Conservation (phyloP, 2,329 filamentous ascomycete genomes). For the Zasmidium citrigriseum region DNA sequence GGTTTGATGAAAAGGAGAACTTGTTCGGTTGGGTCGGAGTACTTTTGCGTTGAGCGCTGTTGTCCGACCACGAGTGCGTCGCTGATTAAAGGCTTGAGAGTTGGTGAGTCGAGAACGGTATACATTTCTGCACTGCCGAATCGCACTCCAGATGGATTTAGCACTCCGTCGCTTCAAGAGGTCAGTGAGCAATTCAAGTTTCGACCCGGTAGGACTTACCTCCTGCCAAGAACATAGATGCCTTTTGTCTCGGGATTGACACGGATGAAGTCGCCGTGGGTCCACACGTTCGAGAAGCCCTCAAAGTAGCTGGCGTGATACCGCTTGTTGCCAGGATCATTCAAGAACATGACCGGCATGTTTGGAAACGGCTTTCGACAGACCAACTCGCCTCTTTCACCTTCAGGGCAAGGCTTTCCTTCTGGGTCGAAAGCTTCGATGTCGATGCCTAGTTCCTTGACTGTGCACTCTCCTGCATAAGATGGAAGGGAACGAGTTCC, state of each 20-base stretch:
- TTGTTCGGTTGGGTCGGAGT: constrained; percentile 52
- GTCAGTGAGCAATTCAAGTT: too few relatives aligned
- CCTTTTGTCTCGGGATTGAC: constrained; percentile 67
- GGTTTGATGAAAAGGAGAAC: constrained; percentile 56
- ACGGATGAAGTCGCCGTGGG: constrained; percentile 75
- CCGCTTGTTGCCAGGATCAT: constrained; percentile 36
- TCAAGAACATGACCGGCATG: constrained; percentile 58
- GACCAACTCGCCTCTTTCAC: constrained; percentile 73
- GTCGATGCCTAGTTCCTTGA: constrained; percentile 52
- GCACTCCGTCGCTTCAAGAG: constrained; percentile 66
- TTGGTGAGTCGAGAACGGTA: constrained; percentile 63
- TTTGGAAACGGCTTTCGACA: constrained; percentile 69
- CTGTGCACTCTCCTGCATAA: constrained; percentile 58
- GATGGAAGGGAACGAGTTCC: constrained; percentile 70
- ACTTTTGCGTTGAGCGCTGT: constrained; percentile 51
- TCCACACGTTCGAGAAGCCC: constrained; percentile 63
- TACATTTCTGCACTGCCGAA: constrained; percentile 81
- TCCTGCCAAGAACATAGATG: constrained; percentile 65
- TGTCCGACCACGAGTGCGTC: constrained; percentile 78
- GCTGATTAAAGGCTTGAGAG: constrained; percentile 59
- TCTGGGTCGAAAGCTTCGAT: constrained; percentile 59
- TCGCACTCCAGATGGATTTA: constrained; percentile 74
- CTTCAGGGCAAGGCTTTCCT: constrained; percentile 56
- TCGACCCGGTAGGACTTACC: constrained; percentile 51
- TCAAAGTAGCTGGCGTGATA: constrained; percentile 47